Conservation (phyloP, 768 basidiomycete species). For the Russula foetens region DNA sequence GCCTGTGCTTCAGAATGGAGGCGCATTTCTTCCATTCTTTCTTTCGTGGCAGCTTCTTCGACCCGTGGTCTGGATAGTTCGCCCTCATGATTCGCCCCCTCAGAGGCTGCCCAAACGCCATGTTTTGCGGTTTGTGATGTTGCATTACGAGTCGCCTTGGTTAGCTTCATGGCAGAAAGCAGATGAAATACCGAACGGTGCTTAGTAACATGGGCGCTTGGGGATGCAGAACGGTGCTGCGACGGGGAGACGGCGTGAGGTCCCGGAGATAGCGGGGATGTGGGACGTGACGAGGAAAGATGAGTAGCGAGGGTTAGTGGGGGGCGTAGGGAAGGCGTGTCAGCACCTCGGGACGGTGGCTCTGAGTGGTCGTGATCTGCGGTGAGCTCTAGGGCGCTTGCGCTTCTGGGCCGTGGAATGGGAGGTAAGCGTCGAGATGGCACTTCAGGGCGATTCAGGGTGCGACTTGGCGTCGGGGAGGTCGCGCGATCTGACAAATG, state of each 20-base stretch:
- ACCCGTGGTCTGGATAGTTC: neutral
- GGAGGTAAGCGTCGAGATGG: neutral
- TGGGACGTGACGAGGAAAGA: neutral
- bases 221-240: neutral
- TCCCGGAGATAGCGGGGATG: neutral
- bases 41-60: neutral
- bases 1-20: neutral
- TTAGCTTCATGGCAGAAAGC: neutral
- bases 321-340: neutral
- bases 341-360: neutral
- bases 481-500: neutral
- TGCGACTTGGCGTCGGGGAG: neutral
- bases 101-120: neutral
- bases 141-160: neutral
- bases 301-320: neutral
- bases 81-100: neutral
- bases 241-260: neutral
- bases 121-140: neutral
- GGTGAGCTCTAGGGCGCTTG: neutral
- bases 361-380: neutral
- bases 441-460: neutral
- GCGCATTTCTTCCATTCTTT: neutral
- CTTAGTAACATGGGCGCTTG: neutral
- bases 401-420: neutral
- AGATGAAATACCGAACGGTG: conserved; percentile 1